Conservation (phyloP, 1,139 yeast genomes). For the Yamadazyma spencermartinsiae region DNA sequence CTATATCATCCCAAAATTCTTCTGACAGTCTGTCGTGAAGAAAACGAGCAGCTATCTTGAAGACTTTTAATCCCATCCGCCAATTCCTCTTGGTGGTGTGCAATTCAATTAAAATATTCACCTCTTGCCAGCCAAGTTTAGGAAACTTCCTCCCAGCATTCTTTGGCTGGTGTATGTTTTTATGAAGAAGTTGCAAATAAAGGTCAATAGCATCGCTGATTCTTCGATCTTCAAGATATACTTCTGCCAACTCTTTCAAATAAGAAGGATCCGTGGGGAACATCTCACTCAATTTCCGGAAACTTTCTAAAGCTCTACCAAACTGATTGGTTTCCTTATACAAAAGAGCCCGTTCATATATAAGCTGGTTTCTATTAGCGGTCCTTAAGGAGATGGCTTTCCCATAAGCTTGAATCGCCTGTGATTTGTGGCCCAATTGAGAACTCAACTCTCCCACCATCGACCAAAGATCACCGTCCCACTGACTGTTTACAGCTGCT, state of each 20-base stretch:
- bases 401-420: slow-evolving; percentile 81
- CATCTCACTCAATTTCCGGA: slow-evolving; percentile 58
- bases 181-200: slow-evolving; percentile 65
- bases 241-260: slow-evolving; percentile 72
- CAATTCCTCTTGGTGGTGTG: slow-evolving; percentile 69
- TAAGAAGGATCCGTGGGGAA: slow-evolving; percentile 65
- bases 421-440: slow-evolving; percentile 70
- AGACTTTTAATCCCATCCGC: slow-evolving; percentile 59
- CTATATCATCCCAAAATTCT: slow-evolving; percentile 77
- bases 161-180: slow-evolving; percentile 40
- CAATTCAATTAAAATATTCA: slow-evolving; percentile 80
- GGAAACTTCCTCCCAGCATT: slow-evolving; percentile 27
- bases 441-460: slow-evolving; percentile 75
- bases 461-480: slow-evolving; percentile 82
- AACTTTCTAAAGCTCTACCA: slow-evolving; percentile 74
- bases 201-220: slow-evolving; percentile 78
- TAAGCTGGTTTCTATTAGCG: slow-evolving; percentile 51
- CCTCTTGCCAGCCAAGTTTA: slow-evolving; percentile 81
- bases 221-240: slow-evolving; percentile 74
- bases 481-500: slow-evolving; percentile 55
- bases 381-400: slow-evolving; percentile 65
- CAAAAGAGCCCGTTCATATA: slow-evolving; percentile 62
- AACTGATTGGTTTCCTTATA: slow-evolving; percentile 64
- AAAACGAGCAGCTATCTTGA: slow-evolving; percentile 81
- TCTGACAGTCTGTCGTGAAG: slow-evolving; percentile 71